These are phyloP conservation scores for Pseudogymnoascus pannorum DNA, from an alignment of 2,329 filamentous ascomycete species.

Conservation along the genomic window DNA sequence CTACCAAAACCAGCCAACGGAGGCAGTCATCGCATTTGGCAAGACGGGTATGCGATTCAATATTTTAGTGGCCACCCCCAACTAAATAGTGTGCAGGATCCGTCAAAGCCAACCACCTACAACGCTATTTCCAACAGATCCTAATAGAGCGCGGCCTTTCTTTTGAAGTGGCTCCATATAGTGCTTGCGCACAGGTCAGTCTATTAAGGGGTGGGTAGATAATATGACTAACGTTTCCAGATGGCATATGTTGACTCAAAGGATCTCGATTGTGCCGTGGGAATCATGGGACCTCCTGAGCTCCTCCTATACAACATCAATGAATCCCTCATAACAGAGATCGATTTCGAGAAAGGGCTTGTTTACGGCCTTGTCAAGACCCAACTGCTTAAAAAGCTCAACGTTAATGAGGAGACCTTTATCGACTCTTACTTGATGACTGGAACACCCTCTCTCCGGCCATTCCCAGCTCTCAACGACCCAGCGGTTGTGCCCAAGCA, in stretches of 20 bases:
- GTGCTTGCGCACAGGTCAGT: conserved; percentile 74
- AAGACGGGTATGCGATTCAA: conserved; percentile 54
- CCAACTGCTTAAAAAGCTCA: conserved; percentile 60
- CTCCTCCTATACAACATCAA: conserved; percentile 78
- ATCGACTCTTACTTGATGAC: conserved; percentile 77
- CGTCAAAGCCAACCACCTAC: conserved; percentile 63
- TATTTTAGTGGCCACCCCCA: not conserved
- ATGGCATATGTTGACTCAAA: conserved; percentile 70
- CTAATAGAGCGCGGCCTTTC: conserved; percentile 62
- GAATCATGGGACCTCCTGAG: conserved; percentile 77
- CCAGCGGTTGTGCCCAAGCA: conserved; percentile 45
- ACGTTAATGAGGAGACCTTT: conserved; percentile 63
- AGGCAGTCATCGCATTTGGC: conserved; percentile 82
- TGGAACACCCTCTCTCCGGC: conserved; percentile 71
- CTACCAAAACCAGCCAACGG: conserved; percentile 67
- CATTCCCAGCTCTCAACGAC: conserved; percentile 70
- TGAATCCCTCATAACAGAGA: conserved; percentile 57
- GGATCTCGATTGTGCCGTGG: conserved; percentile 61
- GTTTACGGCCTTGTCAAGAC: conserved; percentile 60
- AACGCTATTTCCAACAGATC: conserved; percentile 67
- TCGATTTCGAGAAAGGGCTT: conserved; percentile 60
- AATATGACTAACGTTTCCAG: conserved; percentile 35
- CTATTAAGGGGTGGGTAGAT: not conserved
- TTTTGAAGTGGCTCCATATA: conserved; percentile 80
- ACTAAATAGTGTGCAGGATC: conserved; percentile 49